Base-by-base conservation (phyloP, 192 early-diverging fungal species). In the Coemansia sp. region DNA sequence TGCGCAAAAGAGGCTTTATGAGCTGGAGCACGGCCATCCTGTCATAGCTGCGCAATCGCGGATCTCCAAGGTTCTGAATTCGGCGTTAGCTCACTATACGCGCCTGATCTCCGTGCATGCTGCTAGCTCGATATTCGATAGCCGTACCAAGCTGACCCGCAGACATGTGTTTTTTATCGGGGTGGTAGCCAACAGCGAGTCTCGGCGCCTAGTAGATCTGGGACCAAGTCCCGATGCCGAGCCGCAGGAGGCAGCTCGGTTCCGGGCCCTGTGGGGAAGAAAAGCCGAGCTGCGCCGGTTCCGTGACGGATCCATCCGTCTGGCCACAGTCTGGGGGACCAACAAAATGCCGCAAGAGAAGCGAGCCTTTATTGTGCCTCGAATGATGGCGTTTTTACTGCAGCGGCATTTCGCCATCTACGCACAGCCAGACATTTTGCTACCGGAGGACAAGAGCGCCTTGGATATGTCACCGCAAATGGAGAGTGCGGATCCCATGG, bases 281-380 rank as follows among this genome's bases (percentile, higher is more conserved):
- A 87, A 86, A 31, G 82, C 91, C 3, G 94, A 96, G 62, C 66
- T 94, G 48, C 87, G 96, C 28, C 87, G 96, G 13, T 99, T 97
- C 84, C 88, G 92, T 63, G 92, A 99, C 62, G 93, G 93, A 16
- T 84, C 84, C 45, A 96, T 99, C 66, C 53, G 84, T 6, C 88
- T 94, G 73, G 91, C 90, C 79, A 88, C 93, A 5, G 88, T 96
- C 0, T 99, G 92, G 85, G 79, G 81, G 44, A 56, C 54, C 36
- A 71, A 63, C 61, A 77, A 81, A 5, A 59, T 59, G 57, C 20
- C 73, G 16, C 55, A 80, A 9, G 91, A 93, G 51, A 68, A 77
- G 16, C 80, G 87, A 2, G 79, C 85, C 11, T 59, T 89, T 35
- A 85, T 96, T 57, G 84, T 96, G 12, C 84, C 86, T 31, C 82